Evolutionary conservation across 2,329 filamentous ascomycete genomes (phyloP).

Genomic region (Neofusicoccum parvum): DNA sequence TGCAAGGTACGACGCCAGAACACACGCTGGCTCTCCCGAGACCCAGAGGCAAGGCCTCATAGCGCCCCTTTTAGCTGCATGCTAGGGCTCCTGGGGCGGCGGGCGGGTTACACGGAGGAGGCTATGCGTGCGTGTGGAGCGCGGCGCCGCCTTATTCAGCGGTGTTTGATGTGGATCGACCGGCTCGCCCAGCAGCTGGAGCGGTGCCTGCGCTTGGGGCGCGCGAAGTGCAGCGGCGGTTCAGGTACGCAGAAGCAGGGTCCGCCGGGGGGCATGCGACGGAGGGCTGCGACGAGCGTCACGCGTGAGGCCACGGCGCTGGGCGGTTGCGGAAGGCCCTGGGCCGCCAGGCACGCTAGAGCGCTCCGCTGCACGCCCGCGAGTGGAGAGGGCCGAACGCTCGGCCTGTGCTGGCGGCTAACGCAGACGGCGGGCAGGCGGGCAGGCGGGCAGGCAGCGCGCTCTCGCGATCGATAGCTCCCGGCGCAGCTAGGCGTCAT

Average conservation of each 20-base stretch:
- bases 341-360: too few species aligned
- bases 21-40: conserved; percentile 6
- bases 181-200: neutral
- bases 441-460: neutral
- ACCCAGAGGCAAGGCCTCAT: conserved; percentile 13
- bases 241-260: conserved; percentile 4
- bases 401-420: conserved; percentile 6
- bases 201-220: neutral
- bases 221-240: neutral
- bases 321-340: neutral
- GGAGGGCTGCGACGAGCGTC: neutral
- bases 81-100: neutral
- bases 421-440: neutral
- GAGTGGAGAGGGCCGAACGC: neutral
- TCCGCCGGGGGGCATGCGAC: neutral
- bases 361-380: too few species aligned
- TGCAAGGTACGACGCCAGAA: conserved; percentile 17
- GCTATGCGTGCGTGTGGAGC: conserved; percentile 5
- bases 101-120: conserved; percentile 13
- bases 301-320: neutral
- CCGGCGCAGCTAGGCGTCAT: conserved; percentile 17
- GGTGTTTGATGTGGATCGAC: conserved; percentile 10
- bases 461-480: conserved; percentile 7
- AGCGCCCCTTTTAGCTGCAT: conserved; percentile 10
- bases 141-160: conserved; percentile 12